Conservation (phyloP, 495 filamentous ascomycete species). For the Aspergillus hancockii region DNA sequence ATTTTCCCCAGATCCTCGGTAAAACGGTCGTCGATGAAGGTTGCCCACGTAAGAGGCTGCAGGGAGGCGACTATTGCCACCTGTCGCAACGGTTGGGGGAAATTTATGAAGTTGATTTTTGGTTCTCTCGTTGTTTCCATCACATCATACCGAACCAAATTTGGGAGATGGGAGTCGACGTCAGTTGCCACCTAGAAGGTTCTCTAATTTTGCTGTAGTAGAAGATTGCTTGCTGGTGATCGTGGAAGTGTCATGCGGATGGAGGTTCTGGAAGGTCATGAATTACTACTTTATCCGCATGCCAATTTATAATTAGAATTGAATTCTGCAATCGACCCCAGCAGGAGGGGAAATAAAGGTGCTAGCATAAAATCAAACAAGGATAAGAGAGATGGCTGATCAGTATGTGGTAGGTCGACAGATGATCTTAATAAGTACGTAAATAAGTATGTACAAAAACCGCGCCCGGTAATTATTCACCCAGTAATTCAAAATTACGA, state of each 20-base stretch:
- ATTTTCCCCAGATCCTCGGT: not conserved
- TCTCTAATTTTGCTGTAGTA: not conserved
- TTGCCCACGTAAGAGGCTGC: conserved; percentile 6
- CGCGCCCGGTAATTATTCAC: not conserved
- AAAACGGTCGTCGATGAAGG: not conserved
- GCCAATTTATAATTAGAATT: not conserved
- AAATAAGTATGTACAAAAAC: not conserved
- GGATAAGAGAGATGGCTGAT: not conserved
- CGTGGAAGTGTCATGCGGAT: conserved; percentile 2
- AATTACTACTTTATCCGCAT: not conserved
- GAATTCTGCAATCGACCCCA: not conserved
- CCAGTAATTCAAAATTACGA: conserved; percentile 4
- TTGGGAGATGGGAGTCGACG: conserved; percentile 4
- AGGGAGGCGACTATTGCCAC: not conserved
- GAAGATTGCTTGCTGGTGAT: not conserved
- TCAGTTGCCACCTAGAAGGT: conserved; percentile 13
- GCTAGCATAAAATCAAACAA: not conserved
- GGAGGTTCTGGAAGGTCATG: conserved; percentile 18
- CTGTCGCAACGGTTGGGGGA: conserved; percentile 1
- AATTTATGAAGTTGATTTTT: not conserved
- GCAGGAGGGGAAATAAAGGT: not conserved
- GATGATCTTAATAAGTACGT: not conserved
- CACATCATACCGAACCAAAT: conserved; percentile 10
- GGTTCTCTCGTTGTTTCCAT: conserved; percentile 4
- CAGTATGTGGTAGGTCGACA: not conserved